Base-by-base conservation (phyloP, 345 rosid species). In the Corchorus capsularis region DNA sequence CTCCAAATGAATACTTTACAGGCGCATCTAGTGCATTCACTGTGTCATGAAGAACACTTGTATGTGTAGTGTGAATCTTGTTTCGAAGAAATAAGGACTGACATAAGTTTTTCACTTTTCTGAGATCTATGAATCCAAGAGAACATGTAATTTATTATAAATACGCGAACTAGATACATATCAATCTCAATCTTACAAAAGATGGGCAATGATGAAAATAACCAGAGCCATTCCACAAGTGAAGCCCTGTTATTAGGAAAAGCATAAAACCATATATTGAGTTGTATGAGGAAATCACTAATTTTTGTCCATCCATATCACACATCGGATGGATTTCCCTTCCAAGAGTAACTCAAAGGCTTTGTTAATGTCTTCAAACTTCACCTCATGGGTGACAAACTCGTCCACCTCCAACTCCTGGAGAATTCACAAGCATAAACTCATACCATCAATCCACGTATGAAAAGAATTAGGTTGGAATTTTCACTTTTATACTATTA, bases 301-400 rank as follows among this genome's bases (percentile, higher is more conserved):
- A 82, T 74, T 86, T 82, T 86, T 82, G 56, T 79, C 79, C 92
- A 92, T 89, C 97, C 92, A 89, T 37, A 94, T 82, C 75, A 94
- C 94, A 82, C 93, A 90, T 8, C 94, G 87, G 62, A 94, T 88
- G 70, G 85, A 85, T 74, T 86, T 82, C 61, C 97, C 95, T 61
- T 82, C 85, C 1, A 81, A 32, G 2, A 89, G 91, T 73, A 92
- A 75, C 62, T 89, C 86, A 41, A 92, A 92, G 11, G 96, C 93
- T 62, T 86, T 84, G 80, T 92, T 92, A 74, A 94, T 91, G 14
- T 89, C 94, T 77, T 87, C 90, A 19, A 94, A 90, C 47, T 71
- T 83, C 61, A 93, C 75, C 75, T 91, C 97, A 60, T 94, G 98
- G 0, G 97, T 91, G 27, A 90, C 93, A 82, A 93, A 94, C 63